Conservation (phyloP, 345 rosid species). For the Firmiana major region DNA sequence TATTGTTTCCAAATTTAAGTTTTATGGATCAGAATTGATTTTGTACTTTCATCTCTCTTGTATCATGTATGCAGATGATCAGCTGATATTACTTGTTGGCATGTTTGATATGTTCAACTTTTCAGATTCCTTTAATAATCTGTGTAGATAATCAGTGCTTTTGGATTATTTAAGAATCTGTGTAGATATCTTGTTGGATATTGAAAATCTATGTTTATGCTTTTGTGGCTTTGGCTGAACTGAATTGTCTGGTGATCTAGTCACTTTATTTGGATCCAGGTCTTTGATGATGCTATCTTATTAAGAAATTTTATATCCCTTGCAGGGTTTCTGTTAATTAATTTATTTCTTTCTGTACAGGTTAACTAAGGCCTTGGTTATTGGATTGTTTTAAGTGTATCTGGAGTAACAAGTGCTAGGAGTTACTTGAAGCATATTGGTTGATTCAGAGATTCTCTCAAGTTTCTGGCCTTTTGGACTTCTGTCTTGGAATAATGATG, state of each 20-base stretch:
- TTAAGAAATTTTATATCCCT: background rate
- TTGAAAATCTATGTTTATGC: background rate
- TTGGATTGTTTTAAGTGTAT: conserved; percentile 1
- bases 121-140: background rate
- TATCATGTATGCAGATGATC: background rate
- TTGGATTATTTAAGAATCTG: background rate
- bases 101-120: background rate
- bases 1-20: background rate
- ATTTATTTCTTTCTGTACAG: background rate
- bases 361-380: background rate
- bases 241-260: background rate
- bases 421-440: background rate
- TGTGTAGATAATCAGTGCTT: background rate
- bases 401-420: background rate
- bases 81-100: background rate
- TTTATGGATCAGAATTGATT: background rate
- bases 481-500: conserved; percentile 28
- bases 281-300: background rate
- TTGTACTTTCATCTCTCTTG: background rate
- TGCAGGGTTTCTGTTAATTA: background rate
- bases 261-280: background rate
- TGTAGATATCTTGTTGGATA: background rate
- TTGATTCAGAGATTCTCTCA: background rate
- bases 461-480: background rate
- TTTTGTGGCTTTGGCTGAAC: background rate